Evolutionary conservation across 2,329 filamentous ascomycete genomes (phyloP), one percentile per base, ranked within the genome.

Genomic region (Annulohypoxylon truncatum): DNA sequence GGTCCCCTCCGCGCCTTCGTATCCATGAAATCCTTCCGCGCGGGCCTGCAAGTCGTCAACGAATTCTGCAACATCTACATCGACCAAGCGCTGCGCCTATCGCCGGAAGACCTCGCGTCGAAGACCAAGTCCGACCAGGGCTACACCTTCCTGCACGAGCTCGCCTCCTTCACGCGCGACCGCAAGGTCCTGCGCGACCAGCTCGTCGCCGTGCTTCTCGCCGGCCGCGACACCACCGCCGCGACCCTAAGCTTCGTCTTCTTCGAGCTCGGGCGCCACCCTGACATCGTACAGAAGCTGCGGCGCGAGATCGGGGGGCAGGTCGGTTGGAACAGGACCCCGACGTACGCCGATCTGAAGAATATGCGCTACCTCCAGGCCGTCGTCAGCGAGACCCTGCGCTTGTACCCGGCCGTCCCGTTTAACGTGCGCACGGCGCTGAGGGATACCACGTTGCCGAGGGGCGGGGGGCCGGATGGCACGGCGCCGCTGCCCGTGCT

Each of bases 141-240:
- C 48, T 94, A 96, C 78, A 96, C 92, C 1, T 97, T 97, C 81
- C 85, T 97, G 18, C 92, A 97, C 79, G 92, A 93, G 28, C 86
- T 97, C 2, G 93, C 93, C 46, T 84, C 85, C 38, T 94, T 93
- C 80, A 97, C 94, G 0, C 88, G 92, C 31, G 87, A 91, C 74
- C 83, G 83, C 60, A 86, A 84, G 57, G 86, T 93, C 3, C 85
- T 97, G 12, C 92, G 93, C 31, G 94, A 97, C 79, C 94, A 97
- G 78, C 83, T 97, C 50, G 86, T 96, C 13, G 90, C 91, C 46
- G 87, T 97, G 9, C 86, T 97, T 2, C 86, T 97, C 13, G 94
- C 94, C 1, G 94, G 93, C 10, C 87, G 92, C 38, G 94, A 97
- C 78, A 97, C 94, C 12, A 97, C 94, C 0, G 94, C 94, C 28